These are phyloP conservation scores for Yarrowia sp. DNA, from an alignment of 805 yeast species.

Conservation along the genomic window DNA sequence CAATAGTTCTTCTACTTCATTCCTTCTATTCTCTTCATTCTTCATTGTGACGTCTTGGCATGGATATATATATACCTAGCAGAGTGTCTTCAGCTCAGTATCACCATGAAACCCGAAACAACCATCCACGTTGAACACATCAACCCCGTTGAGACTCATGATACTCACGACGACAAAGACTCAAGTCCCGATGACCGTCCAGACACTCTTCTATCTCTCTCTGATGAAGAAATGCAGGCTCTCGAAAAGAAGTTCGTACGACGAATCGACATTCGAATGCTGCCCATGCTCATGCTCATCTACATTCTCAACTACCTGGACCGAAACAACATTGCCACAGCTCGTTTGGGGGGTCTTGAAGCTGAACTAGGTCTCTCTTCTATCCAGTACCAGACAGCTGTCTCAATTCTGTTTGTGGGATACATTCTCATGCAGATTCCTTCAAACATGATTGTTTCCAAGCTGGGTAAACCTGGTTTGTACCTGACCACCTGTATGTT, in stretches of 20 bases:
- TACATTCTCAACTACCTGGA: conserved; percentile 40
- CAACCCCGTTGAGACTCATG: background rate
- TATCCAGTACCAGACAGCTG: conserved; percentile 44
- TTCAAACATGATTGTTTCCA: conserved; percentile 34
- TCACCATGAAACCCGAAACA: too few relatives aligned
- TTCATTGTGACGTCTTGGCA: too few relatives aligned
- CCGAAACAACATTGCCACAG: conserved; percentile 42
- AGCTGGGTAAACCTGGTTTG: conserved; percentile 44
- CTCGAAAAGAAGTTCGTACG: conserved; percentile 40
- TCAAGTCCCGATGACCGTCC: background rate
- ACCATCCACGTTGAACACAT: background rate
- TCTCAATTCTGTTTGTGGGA: conserved; percentile 45
- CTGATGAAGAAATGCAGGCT: conserved; percentile 30
- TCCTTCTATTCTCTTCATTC: too few relatives aligned
- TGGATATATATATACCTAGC: too few relatives aligned
- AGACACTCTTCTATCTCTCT: background rate
- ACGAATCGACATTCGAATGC: conserved; percentile 47
- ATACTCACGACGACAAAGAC: background rate
- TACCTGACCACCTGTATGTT: conserved; percentile 50
- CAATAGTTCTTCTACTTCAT: too few relatives aligned
- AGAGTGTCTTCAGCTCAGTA: too few relatives aligned
- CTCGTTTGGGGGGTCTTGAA: conserved; percentile 38
- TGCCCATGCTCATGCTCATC: conserved; percentile 38
- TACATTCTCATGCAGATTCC: conserved; percentile 42
- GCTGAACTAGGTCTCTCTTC: conserved; percentile 42